Base-by-base conservation (phyloP, 139 green algal genomes). In the Coccomyxa sp. region DNA sequence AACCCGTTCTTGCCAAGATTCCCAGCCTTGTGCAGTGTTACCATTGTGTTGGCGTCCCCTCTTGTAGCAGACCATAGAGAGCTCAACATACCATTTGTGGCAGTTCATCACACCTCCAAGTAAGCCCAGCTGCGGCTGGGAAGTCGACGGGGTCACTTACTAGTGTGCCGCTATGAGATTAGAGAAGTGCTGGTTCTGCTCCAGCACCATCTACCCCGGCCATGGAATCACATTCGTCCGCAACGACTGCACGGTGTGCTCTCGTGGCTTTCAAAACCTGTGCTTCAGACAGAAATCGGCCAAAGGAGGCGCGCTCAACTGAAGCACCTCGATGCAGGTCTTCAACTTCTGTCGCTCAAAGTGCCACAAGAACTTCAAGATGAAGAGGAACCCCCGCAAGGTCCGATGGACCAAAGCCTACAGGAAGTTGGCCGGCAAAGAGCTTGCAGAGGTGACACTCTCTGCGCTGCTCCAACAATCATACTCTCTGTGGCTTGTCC, bases 331-430 rank as follows among this genome's bases (percentile, higher is more conserved):
- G 24, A 40, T 81, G 72, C 86, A 95, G 90, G 82, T 95, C 6
- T 99, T 99, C 87, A 86, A 88, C 8, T 99, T 99, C 79, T 99
- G 96, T 87, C 88, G 96, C 22, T 94, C 86, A 72, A 99, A 99
- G 75, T 99, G 96, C 89, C 95, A 99, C 86, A 97, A 96, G 72
- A 99, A 99, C 90, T 99, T 99, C 87, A 99, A 99, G 88, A 98
- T 99, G 95, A 99, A 99, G 90, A 91, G 96, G 33, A 99, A 99
- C 78, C 96, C 96, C 2, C 86, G 96, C 27, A 99, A 99, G 85
- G 92, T 98, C 27, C 89, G 91, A 41, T 99, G 96, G 96, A 99
- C 96, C 12, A 99, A 99, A 85, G 96, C 95, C 0, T 98, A 97
- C 86, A 86, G 96, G 33, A 97, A 96, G 82, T 82, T 97, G 14